Base-by-base conservation (phyloP, 345 rosid genomes). In the Eucalyptus tenuipes region DNA sequence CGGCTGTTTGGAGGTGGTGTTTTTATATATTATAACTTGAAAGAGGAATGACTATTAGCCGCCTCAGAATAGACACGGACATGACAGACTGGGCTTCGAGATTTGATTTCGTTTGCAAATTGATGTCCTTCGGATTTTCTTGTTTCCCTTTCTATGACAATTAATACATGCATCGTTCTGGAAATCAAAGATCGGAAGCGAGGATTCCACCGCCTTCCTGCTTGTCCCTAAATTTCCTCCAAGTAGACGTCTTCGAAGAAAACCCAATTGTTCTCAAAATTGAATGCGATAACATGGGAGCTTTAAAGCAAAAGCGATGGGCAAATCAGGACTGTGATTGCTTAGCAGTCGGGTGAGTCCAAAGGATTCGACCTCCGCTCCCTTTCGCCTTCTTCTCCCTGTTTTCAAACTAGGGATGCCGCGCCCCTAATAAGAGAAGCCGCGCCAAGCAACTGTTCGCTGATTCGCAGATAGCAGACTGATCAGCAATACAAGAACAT, bases 31-130 rank as follows among this genome's bases (percentile, higher is more conserved):
- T 64, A 0, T 7, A n/a, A 13, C 33, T 75, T 3, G 47, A 3
- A 37, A 25, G 7, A 1, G 4, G 14, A 18, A 42, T 40, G 82
- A 20, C 40, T 1, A 7, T n/a, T 0, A 64, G 10, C 37, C 1
- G 10, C 9, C 37, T 64, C 40, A 14, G 40, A 64, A 15, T 64
- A 64, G 37, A 75, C 82, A 20, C 7, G 29, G 15, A 40, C 27
- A 20, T 20, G 47, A 20, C 29, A 37, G 2, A 10, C 7, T 11
- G 82, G 0, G 9, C 5, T 75, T 40, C 3, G 15, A 40, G 29
- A 40, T 10, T 75, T 10, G 29, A 40, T 42, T 75, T 75, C 16
- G 42, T 40, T 75, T 20, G 29, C 29, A 6, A 20, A 40, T 75
- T 75, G 5, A 10, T 3, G 47, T 22, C 14, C 6, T 3, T 75